Percentiles rank a stretch among this genome's conserved stretches.
These are phyloP conservation scores for Fusarium musae DNA, from an alignment of 2,329 filamentous ascomycete genomes.

Conservation along the genomic window DNA sequence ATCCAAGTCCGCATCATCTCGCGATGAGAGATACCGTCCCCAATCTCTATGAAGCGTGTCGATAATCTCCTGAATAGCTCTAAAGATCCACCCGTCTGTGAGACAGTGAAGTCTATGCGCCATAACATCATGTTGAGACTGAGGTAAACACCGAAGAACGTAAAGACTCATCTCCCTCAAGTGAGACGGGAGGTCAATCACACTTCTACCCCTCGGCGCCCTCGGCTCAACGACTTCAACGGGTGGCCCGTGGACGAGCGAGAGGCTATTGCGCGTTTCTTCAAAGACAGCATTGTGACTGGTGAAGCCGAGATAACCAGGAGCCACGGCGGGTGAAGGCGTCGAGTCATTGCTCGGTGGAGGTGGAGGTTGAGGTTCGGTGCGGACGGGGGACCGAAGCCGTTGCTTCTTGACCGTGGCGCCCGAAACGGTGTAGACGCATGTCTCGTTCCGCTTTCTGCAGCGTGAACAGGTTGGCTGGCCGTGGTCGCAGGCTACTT, in stretches of 20 bases:
- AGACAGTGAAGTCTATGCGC: slow-evolving; percentile 36
- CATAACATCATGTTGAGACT: slow-evolving; percentile 29
- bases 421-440: slow-evolving; percentile 49
- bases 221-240: slow-evolving; percentile 16
- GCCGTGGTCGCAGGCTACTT: slow-evolving; percentile 57
- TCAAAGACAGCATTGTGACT: slow-evolving; percentile 56
- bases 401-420: slow-evolving; percentile 32
- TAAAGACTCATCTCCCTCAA: slow-evolving; percentile 52
- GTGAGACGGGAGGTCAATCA: slow-evolving; percentile 39
- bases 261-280: slow-evolving; percentile 54
- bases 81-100: slow-evolving; percentile 49
- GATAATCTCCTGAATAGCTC: slow-evolving; percentile 45
- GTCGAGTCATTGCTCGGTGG: slow-evolving; percentile 13
- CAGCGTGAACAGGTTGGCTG: slow-evolving; percentile 55
- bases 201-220: slow-evolving; percentile 2
- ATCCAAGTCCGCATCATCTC: slow-evolving; percentile 48
- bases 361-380: background rate
- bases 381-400: slow-evolving; percentile 9
- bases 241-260: slow-evolving; percentile 45
- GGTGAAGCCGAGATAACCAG: slow-evolving; percentile 59
- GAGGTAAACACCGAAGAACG: slow-evolving; percentile 52
- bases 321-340: slow-evolving; percentile 29
- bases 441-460: slow-evolving; percentile 50
- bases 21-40: slow-evolving; percentile 41
- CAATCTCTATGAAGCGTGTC: slow-evolving; percentile 49